Conservation (phyloP, 169 alveolate genomes). For the Eimeria tenella region DNA sequence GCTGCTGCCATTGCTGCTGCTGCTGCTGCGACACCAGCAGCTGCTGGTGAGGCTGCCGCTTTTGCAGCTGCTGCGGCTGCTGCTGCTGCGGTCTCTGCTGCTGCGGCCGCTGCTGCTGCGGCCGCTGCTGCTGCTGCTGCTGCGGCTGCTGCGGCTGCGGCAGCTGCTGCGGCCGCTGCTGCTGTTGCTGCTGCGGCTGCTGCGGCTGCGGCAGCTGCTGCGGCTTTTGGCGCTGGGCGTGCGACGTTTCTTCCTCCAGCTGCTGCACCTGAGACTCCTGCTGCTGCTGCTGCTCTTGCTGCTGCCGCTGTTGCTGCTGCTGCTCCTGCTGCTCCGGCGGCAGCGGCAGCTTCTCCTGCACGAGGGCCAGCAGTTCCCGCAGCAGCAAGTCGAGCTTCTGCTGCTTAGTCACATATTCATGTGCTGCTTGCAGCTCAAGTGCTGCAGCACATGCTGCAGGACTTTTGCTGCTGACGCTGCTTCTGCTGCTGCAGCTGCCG, state of each 20-base stretch:
- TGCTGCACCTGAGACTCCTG: not conserved
- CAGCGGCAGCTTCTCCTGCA: conserved; percentile 31
- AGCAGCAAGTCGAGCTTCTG: conserved; percentile 6
- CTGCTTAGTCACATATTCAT: conserved; percentile 26
- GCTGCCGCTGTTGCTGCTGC: not conserved
- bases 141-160: not conserved
- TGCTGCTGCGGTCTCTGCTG: not conserved
- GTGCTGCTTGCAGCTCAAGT: conserved; percentile 63
- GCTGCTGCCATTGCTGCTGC: conserved; percentile 27
- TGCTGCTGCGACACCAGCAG: no score
- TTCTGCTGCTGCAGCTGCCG: conserved; percentile 1
- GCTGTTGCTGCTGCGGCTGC: conserved; percentile 22
- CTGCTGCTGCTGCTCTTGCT: conserved; percentile 16
- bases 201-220: not conserved
- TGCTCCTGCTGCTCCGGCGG: conserved; percentile 49
- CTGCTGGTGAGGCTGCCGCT: no score
- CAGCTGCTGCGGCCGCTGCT: not conserved
- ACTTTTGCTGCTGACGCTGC: conserved; percentile 10
- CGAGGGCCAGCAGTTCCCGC: conserved; percentile 30
- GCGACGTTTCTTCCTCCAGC: not conserved
- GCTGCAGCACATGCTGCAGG: not conserved
- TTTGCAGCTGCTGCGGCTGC: not conserved
- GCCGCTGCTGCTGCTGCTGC: not conserved
- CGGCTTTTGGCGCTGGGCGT: not conserved
- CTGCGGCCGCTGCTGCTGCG: not conserved